Evolutionary conservation across 2,329 filamentous ascomycete genomes (phyloP).

Genomic region (Xenosphaeropsis pyriputrescens): DNA sequence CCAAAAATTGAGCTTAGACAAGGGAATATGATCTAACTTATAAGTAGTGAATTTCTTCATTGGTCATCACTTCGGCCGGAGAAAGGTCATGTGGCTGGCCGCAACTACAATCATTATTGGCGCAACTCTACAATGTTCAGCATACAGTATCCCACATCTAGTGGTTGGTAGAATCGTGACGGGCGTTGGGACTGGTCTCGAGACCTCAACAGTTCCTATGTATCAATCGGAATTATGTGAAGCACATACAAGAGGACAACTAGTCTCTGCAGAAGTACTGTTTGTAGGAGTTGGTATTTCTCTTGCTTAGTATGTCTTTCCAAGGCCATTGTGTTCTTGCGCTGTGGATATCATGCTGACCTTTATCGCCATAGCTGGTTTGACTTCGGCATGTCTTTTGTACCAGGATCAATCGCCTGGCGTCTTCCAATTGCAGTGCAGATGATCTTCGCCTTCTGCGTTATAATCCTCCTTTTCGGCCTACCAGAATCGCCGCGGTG

Average conservation of each 20-base stretch:
- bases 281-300: constrained; percentile 15
- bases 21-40: no score
- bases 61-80: not conserved
- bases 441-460: constrained; percentile 11
- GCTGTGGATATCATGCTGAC: no score
- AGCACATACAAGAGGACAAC: constrained; percentile 23
- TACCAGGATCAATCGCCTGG: constrained; percentile 10
- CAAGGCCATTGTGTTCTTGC: no score
- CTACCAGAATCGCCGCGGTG: constrained; percentile 17
- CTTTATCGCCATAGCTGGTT: constrained; percentile 7
- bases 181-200: constrained; percentile 8
- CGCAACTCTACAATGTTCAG: constrained; percentile 12
- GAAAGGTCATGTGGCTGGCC: not conserved
- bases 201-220: constrained; percentile 22
- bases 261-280: constrained; percentile 20
- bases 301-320: constrained; percentile 11
- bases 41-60: not conserved
- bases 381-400: constrained; percentile 15
- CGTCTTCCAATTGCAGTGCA: constrained; percentile 15
- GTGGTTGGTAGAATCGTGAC: constrained; percentile 23
- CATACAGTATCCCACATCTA: constrained; percentile 21
- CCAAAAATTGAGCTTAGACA: no score
- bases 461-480: constrained; percentile 12
- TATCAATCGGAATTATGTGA: constrained; percentile 30
- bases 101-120: constrained; percentile 4